These are phyloP conservation scores for Saccharomycopsis selenospora DNA, from an alignment of 805 yeast genomes.

Conservation along the genomic window DNA sequence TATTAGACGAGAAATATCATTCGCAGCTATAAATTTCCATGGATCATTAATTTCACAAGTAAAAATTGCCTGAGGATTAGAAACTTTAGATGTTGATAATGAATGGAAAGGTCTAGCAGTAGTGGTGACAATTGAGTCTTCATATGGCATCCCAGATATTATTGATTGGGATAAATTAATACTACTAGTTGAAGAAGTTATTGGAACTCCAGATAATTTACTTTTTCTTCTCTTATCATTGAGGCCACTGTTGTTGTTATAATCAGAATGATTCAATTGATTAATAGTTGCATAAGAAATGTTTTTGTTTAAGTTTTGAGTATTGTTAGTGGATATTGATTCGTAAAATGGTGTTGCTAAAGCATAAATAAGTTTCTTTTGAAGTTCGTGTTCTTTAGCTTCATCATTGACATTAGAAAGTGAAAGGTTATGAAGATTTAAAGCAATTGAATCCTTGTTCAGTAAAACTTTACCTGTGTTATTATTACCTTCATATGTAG, in stretches of 20 bases:
- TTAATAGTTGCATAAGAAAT: conserved; percentile 14
- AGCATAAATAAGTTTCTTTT: conserved; percentile 48
- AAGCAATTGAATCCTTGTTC: conserved; percentile 34
- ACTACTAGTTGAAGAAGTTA: no score
- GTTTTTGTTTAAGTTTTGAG: conserved; percentile 8
- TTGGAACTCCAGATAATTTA: no score
- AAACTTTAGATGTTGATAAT: conserved; percentile 59
- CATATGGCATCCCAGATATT: conserved; percentile 1
- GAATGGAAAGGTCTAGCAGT: conserved; percentile 48
- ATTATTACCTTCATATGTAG: no score
- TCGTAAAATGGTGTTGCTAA: conserved; percentile 56
- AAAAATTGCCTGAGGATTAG: conserved; percentile 76
- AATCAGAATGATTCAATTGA: conserved; percentile 22
- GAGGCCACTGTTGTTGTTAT: conserved; percentile 22
- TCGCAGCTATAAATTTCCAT: conserved; percentile 76
- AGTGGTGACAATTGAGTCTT: conserved; percentile 23
- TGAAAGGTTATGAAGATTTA: conserved; percentile 52
- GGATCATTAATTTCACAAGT: conserved; percentile 71
- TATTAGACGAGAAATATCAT: conserved; percentile 81
- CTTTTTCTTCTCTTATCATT: neutral
- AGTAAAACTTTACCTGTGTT: no score
- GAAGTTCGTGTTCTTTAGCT: conserved; percentile 35
- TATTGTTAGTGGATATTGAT: conserved; percentile 19
- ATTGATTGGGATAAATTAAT: conserved; percentile 6
- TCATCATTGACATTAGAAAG: conserved; percentile 34